phyloP scores from a whole-genome alignment of 1,284 basidiomycete genomes.

The Ceratobasidium sp. region DNA sequence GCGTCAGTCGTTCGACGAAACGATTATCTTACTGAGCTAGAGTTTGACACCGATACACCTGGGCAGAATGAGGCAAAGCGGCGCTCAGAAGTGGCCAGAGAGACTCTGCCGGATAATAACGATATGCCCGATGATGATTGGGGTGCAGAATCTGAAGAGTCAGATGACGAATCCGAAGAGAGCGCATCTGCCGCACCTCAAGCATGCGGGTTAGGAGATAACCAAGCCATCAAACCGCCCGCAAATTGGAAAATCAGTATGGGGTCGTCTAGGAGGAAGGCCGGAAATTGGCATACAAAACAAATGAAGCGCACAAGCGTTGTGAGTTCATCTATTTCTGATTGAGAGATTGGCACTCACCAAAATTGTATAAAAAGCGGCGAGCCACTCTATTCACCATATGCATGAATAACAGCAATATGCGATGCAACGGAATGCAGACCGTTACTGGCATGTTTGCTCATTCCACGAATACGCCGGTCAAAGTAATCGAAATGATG shows the following conservation, averaged over 20 bases:
- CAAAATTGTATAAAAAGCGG: too few species aligned
- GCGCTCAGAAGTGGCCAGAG: background rate
- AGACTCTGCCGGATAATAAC: too few species aligned
- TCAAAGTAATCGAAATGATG: background rate
- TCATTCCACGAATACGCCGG: background rate
- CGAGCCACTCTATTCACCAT: background rate
- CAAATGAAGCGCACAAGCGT: background rate
- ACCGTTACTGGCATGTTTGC: background rate
- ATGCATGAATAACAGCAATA: conserved; percentile 20
- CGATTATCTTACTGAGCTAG: conserved; percentile 7
- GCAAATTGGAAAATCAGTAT: background rate
- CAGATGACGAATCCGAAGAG: background rate
- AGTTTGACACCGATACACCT: background rate
- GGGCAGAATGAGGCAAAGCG: background rate
- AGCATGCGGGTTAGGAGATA: background rate
- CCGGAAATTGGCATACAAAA: background rate
- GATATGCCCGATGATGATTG: conserved; percentile 12
- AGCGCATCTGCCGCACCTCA: background rate
- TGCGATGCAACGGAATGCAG: conserved; percentile 8
- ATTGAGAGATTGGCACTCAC: background rate
- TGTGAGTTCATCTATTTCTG: background rate
- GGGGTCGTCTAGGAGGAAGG: background rate
- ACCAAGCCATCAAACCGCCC: background rate
- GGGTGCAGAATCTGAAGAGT: background rate
- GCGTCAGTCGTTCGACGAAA: background rate